Evolutionary conservation across 805 yeast species (phyloP), one percentile per base, ranked within the genome.

Genomic region (Wickerhamiella spandovensis): DNA sequence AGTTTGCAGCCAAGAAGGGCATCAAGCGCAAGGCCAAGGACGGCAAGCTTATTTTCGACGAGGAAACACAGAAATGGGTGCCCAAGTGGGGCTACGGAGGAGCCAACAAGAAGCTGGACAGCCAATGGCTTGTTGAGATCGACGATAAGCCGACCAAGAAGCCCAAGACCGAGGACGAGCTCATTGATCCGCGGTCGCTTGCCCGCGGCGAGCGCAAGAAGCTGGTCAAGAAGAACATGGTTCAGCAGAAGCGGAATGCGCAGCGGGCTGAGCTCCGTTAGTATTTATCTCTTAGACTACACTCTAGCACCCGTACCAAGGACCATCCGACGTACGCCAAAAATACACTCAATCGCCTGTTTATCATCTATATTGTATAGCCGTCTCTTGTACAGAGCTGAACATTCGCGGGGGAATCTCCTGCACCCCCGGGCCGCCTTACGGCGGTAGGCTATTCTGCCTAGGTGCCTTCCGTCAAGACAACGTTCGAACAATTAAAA

Each of bases 81-180:
- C 90, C 95, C 60, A 90, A 88, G 68, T 92, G 98, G 98, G 99
- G 99, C 53, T 90, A 83, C 72, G 82, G 84, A 57, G 97, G 97
- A 62, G 79, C 79, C 68, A 92, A 92, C 69, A 90, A 92, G 70
- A 78, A 79, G 50, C 63, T 81, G 58, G 97, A 90, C 61, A 70
- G 75, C 61, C 97, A 92, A 68, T 92, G 98, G 98, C 74, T 87
- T 63, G 97, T 90, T 51, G 99, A 92, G 69, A 84, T 90, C 53
- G 85, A 86, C 53, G 94, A 84, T 48, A 75, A 81, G 58, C 81
- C 74, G 25, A 74, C 76, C 62, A 74, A 74, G 43, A 72, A 76
- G 52, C 56, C 52, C 47, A 50, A 50, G 47, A 51, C 48, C 8
- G 52, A 56, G 23, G 67, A 61, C 17, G 94, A 84, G 59, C 71